Conservation (phyloP, 805 yeast species). For the Ogataea chonburiensis region DNA sequence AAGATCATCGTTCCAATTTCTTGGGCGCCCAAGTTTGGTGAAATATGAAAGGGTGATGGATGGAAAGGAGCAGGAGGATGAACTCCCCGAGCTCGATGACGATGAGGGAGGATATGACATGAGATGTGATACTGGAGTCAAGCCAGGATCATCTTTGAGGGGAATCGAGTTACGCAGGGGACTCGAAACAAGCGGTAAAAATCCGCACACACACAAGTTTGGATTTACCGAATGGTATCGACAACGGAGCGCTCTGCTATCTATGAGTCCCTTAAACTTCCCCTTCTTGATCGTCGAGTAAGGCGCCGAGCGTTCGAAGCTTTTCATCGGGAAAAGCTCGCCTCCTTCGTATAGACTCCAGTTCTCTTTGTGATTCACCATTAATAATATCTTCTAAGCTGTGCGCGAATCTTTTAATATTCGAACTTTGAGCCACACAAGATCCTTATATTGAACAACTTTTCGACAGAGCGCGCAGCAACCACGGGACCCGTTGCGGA, state of each 20-base stretch:
- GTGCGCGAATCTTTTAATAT: constrained; percentile 13
- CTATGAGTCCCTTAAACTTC: constrained; percentile 22
- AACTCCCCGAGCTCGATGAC: constrained; percentile 15
- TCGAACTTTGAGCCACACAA: constrained; percentile 33
- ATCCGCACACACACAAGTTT: constrained; percentile 20
- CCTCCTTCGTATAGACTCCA: constrained; percentile 6
- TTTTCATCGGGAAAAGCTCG: constrained; percentile 1
- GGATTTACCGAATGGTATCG: constrained; percentile 20
- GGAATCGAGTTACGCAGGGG: constrained; percentile 16
- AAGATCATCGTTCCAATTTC: constrained; percentile 2
- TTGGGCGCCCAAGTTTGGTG: constrained; percentile 15
- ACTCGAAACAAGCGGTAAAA: constrained; percentile 22
- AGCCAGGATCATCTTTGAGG: neutral
- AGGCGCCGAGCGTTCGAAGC: constrained; percentile 6
- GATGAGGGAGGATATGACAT: constrained; percentile 11
- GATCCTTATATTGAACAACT: constrained; percentile 29
- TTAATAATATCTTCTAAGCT: constrained; percentile 6
- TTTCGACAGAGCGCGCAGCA: constrained; percentile 37
- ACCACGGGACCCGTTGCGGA: constrained; percentile 27
- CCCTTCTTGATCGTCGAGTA: constrained; percentile 20
- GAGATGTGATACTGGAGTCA: neutral
- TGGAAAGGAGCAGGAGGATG: constrained; percentile 20
- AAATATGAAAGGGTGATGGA: constrained; percentile 22
- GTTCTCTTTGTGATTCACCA: constrained; percentile 10
- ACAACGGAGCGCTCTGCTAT: constrained; percentile 22